Evolutionary conservation across 2,329 filamentous ascomycete species (phyloP).

Genomic region (Trichothecium sympodiale): DNA sequence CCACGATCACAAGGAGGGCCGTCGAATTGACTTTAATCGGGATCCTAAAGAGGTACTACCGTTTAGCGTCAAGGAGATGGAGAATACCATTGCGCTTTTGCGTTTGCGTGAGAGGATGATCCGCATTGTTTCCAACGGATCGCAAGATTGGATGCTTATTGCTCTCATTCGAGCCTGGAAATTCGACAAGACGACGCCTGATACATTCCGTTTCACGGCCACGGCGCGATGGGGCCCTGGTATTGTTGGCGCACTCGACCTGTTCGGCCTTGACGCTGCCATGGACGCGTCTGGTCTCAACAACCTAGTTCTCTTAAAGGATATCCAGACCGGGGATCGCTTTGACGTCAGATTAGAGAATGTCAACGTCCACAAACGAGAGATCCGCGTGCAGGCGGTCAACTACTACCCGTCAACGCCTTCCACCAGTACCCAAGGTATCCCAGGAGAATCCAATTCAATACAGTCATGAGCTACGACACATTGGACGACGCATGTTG

Average conservation of each 20-base stretch:
- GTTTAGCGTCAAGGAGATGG: slow-evolving; percentile 29
- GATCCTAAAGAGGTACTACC: slow-evolving; percentile 30
- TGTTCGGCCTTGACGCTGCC: slow-evolving; percentile 34
- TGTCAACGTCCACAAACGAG: slow-evolving; percentile 36
- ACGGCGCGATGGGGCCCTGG: slow-evolving; percentile 20
- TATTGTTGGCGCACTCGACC: slow-evolving; percentile 33
- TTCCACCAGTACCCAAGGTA: background rate
- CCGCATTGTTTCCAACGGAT: slow-evolving; percentile 30
- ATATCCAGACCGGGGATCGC: slow-evolving; percentile 38
- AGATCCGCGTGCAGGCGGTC: slow-evolving; percentile 35
- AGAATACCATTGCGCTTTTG: slow-evolving; percentile 35
- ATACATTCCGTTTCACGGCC: slow-evolving; percentile 37
- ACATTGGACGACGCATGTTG: too few species aligned
- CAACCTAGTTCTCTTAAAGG: slow-evolving; percentile 23
- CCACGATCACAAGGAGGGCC: slow-evolving; percentile 25
- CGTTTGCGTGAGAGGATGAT: slow-evolving; percentile 42
- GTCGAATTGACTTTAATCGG: slow-evolving; percentile 12
- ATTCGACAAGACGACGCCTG: slow-evolving; percentile 37
- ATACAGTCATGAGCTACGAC: too few species aligned
- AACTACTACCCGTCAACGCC: slow-evolving; percentile 12
- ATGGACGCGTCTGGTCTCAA: slow-evolving; percentile 28
- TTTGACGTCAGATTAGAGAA: slow-evolving; percentile 44
- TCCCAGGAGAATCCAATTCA: background rate
- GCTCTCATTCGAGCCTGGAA: slow-evolving; percentile 50
- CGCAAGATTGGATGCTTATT: slow-evolving; percentile 44